Base-by-base conservation (phyloP, 2,329 filamentous ascomycete species). In the Podosphaera aphanis region DNA sequence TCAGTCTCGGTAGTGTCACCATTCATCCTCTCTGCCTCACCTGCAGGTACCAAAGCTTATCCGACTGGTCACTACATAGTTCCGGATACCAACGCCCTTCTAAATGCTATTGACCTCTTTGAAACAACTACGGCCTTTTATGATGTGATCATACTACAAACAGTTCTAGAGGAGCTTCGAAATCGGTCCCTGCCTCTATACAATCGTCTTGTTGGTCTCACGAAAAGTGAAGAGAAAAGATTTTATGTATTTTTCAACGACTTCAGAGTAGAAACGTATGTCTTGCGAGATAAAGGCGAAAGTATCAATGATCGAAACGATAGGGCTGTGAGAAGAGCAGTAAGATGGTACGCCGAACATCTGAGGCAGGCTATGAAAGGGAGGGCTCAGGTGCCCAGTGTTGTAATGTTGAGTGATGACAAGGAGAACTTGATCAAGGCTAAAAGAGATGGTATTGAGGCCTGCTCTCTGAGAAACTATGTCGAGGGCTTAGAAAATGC, bases 171-270 rank as follows among this genome's bases (percentile, higher is more conserved):
- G 62, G 90, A 98, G 65, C 72, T 98, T 49, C 83, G 85, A 59
- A 93, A 94, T 61, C 76, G 86, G 54, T 95, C 88, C 11, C 64
- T 95, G 49, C 90, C 90, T 37, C 73, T 98, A 33, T 98, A 95
- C 66, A 94, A 94, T 61, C 82, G 90, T 35, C 68, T 98, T 43
- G 75, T 95, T 53, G 77, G 81, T 19, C 68, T 98, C 51, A 93
- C 86, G 35, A 93, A 88, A 63, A 93, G 88, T 57, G 85, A 93
- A 56, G 85, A 93, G 52, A 98, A 98, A 68, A 77, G 88, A 46
- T 95, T 93, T 60, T 94, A 95, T 58, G 83, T 98, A 45, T 98
- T 98, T 61, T 95, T 95, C 73, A 98, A 98, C 61, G 90, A 98
- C 56, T 98, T 98, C 59, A 74, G 88, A 44, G 68, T 86, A 35